Evolutionary conservation across 2,329 filamentous ascomycete genomes (phyloP), one percentile per base, ranked within the genome.

Genomic region (Colletotrichum sp.): DNA sequence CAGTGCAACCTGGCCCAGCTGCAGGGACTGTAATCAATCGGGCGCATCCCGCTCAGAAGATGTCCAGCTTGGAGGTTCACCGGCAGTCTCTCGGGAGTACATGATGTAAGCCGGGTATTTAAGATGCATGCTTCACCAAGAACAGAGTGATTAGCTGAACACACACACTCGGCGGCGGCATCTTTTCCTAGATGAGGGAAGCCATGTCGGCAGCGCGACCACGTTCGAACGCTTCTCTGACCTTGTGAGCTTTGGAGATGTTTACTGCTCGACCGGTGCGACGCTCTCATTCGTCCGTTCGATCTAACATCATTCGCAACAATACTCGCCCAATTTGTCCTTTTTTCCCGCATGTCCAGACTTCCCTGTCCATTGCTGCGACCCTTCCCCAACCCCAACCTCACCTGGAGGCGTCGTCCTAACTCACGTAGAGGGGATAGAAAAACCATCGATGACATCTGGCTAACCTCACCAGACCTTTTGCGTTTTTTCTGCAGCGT

Each of bases 311-410:
- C 57, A n/a, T 61, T 75, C 72, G 67, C 72, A 63, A 60, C 30
- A 75, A 71, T 72, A 39, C 68, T 71, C 72, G 72, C 66, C 66
- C 48, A 70, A 36, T 59, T 34, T 16, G 72, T 48, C 13, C 24
- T 28, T 74, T 67, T 71, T n/a, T 18, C 34, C 71, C 71, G 66
- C 30, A 59, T 30, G 72, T n/a, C 72, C 24, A 61, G 67, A 26
- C 10, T 67, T 13, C 72, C 72, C 61, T 71, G 67, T 32, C 18
- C 39, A 43, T 59, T 13, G 0, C 8, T 32, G 30, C 26, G 15
- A 24, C 24, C n/a, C n/a, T 26, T 21, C 7, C 16, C 28, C 18
- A 8, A 32, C 18, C 24, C 12, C 26, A 59, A 32, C 18, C 55
- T 18, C 26, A 28, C 55, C 16, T 26, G 4, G 59, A 71, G 67